phyloP scores from a whole-genome alignment of 2,329 filamentous ascomycete genomes.

The Fusarium papillatum region DNA sequence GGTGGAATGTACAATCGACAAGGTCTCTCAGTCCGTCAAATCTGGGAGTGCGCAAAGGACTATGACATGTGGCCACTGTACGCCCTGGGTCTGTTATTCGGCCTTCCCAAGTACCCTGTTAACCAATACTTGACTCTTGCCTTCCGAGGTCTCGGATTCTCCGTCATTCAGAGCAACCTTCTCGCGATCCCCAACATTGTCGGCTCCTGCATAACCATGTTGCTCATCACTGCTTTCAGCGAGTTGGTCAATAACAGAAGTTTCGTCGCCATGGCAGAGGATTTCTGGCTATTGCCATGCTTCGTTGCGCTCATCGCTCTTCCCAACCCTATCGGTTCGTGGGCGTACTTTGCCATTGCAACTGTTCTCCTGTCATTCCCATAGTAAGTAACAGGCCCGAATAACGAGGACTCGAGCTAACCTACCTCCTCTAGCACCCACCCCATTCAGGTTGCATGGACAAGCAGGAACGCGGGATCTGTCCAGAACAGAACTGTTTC shows the following conservation, averaged over 20 bases:
- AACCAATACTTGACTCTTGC: constrained; percentile 65
- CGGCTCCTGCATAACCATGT: constrained; percentile 61
- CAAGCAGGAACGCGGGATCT: constrained; percentile 68
- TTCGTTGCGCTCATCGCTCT: constrained; percentile 61
- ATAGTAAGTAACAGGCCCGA: constrained; percentile 56
- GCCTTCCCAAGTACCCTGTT: constrained; percentile 61
- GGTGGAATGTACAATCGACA: constrained; percentile 68
- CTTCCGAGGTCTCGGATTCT: constrained; percentile 63
- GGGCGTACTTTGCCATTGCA: constrained; percentile 64
- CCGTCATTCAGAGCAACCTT: constrained; percentile 66
- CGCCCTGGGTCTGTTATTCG: constrained; percentile 60
- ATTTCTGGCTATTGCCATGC: constrained; percentile 68
- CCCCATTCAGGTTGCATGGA: constrained; percentile 71
- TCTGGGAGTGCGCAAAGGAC: constrained; percentile 62
- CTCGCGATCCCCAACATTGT: constrained; percentile 63
- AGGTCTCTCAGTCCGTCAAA: constrained; percentile 56
- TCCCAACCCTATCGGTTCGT: constrained; percentile 53
- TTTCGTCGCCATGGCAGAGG: constrained; percentile 60
- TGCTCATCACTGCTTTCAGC: constrained; percentile 54
- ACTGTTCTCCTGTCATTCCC: constrained; percentile 64
- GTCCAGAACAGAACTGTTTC: constrained; percentile 70
- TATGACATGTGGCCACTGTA: constrained; percentile 69
- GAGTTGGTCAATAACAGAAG: constrained; percentile 63
- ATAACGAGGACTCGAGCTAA: not conserved
- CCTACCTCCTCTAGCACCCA: constrained; percentile 50